Conservation (phyloP, 306 rosid species). For the Dryas octopetala region DNA sequence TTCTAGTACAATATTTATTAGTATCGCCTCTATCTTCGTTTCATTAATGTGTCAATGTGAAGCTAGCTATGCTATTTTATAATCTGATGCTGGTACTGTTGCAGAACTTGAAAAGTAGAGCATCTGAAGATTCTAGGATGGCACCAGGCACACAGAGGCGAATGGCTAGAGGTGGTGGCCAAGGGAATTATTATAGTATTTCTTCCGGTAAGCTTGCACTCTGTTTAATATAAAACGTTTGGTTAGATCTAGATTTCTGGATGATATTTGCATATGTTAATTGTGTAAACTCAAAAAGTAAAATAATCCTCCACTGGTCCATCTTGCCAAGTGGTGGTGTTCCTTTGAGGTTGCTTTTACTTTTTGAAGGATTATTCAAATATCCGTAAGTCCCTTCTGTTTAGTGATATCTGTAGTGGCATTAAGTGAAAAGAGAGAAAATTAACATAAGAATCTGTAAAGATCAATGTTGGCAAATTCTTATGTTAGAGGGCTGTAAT, state of each 20-base stretch:
- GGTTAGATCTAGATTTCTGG: neutral
- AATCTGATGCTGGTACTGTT: conserved; percentile 15
- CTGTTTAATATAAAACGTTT: neutral
- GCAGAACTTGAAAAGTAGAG: conserved; percentile 47
- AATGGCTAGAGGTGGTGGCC: conserved; percentile 58
- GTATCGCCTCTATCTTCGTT: neutral
- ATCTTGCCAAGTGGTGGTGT: neutral
- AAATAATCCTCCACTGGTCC: neutral
- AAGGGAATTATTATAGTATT: conserved; percentile 48
- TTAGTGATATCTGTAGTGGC: neutral
- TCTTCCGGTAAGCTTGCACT: conserved; percentile 31
- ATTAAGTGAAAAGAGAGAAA: neutral
- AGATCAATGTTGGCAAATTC: neutral
- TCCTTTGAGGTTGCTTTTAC: neutral
- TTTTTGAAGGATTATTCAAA: neutral
- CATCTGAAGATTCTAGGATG: conserved; percentile 48
- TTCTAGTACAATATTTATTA: neutral
- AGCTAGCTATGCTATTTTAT: neutral
- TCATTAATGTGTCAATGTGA: neutral
- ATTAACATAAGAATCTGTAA: neutral
- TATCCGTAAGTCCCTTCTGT: neutral
- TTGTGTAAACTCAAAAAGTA: neutral
- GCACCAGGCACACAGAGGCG: conserved; percentile 51
- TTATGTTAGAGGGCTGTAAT: neutral
- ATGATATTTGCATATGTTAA: neutral